phyloP scores from a whole-genome alignment of 495 filamentous ascomycete species.

The Thermothielavioides terrestris region DNA sequence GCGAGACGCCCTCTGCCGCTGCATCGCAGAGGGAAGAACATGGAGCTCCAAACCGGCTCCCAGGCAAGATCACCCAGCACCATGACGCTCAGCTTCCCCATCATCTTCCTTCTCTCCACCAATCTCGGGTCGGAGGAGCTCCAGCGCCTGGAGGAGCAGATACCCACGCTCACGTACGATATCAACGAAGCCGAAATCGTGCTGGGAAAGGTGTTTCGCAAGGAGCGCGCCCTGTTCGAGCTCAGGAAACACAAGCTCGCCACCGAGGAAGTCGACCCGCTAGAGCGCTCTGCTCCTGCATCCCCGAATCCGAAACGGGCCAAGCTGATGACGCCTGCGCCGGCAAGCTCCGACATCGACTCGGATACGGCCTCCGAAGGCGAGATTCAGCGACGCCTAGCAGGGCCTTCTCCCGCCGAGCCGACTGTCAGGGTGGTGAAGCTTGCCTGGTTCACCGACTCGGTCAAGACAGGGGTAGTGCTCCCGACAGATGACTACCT shows the following conservation, averaged over 20 bases:
- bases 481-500: conserved; percentile 55
- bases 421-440: conserved; percentile 57
- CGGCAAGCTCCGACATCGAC: conserved; percentile 20
- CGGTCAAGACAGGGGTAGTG: conserved; percentile 41
- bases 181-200: conserved; percentile 63
- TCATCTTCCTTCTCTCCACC: conserved; percentile 65
- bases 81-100: conserved; percentile 45
- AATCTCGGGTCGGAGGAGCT: conserved; percentile 56
- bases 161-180: conserved; percentile 62
- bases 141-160: conserved; percentile 52
- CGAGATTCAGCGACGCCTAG: conserved; percentile 6
- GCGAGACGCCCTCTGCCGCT: no score
- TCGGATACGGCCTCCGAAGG: conserved; percentile 33
- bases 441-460: conserved; percentile 66
- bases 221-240: conserved; percentile 67
- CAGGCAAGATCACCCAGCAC: neutral
- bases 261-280: conserved; percentile 50
- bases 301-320: conserved; percentile 31
- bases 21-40: no score
- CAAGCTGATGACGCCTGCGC: conserved; percentile 13
- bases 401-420: neutral
- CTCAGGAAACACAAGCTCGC: conserved; percentile 51
- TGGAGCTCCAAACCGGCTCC: no score
- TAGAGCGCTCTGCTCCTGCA: neutral
- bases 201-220: conserved; percentile 59